Base-by-base conservation (phyloP, 2,329 filamentous ascomycete genomes). In the Trichoderma aggressivum region DNA sequence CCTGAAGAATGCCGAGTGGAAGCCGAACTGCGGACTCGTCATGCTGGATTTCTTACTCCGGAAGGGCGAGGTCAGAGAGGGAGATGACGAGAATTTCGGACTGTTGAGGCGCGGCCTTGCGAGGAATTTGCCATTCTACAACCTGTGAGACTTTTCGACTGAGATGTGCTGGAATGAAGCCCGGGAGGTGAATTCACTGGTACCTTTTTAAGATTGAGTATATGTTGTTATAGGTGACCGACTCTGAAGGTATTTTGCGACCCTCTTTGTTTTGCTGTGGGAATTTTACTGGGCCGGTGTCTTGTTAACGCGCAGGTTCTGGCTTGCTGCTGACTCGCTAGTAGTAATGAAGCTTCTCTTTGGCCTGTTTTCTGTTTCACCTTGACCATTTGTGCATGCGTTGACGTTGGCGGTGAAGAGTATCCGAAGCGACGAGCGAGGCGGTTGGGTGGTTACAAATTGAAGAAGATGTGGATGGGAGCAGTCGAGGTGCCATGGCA, bases 11-110 rank as follows among this genome's bases (percentile, higher is more conserved):
- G 66, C 73, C 10, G 68, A 69, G 32, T 82, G 81, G 81, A 82
- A 82, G 74, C 80, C 80, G n/a, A 82, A 81, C 65, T 81, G 79
- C 60, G 81, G 76, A n/a, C 73, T 82, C 7, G 80, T 81, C n/a
- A 81, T 81, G 78, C 73, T 82, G 28, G 79, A 81, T 58, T 82
- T 81, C 63, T 70, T 82, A 50, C 70, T 79, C 14, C 77, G 79
- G 21, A 77, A 78, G 69, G 74, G 76, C 5, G 75, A 77, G 39
- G 71, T 81, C 53, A 73, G 62, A 12, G 74, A 73, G 8, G 71
- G 69, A 2, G 75, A 78, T 5, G 77, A 79, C 47, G 73, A 72
- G 26, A 72, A 73, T 6, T 76, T 75, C 21, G 70, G 69, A 2
- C 59, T 73, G 3, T 74, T 81, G 43, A 67, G 62, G n/a, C 58